phyloP scores from a whole-genome alignment of 2,329 filamentous ascomycete species.

The Trichoderma sp. region DNA sequence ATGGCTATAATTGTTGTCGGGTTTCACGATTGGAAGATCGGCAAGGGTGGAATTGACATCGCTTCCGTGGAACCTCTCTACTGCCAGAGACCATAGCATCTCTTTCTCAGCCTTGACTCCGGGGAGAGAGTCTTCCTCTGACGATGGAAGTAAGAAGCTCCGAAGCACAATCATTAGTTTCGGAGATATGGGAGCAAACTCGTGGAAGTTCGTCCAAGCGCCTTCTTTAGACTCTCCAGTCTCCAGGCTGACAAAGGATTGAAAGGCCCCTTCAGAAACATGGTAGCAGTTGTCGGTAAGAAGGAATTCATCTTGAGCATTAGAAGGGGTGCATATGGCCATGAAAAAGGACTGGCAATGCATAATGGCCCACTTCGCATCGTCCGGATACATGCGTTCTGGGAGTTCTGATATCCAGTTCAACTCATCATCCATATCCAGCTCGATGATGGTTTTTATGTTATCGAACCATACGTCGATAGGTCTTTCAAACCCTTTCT shows the following conservation, averaged over 20 bases:
- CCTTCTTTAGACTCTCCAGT: background rate
- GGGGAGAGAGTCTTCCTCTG: background rate
- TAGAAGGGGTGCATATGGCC: background rate
- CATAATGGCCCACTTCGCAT: background rate
- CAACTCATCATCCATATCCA: background rate
- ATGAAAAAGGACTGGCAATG: background rate
- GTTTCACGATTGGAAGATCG: background rate
- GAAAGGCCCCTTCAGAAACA: background rate
- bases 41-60: background rate
- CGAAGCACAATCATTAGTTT: background rate
- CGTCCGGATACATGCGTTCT: background rate
- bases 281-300: background rate
- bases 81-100: background rate
- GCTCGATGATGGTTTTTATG: background rate
- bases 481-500: background rate
- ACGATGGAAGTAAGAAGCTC: background rate
- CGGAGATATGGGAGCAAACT: background rate
- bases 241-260: background rate
- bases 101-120: background rate
- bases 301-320: background rate
- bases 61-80: background rate
- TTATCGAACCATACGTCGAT: background rate
- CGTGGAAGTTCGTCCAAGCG: background rate
- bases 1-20: background rate
- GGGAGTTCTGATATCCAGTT: background rate